Conservation (phyloP, 805 yeast genomes). For the Metschnikowia kofuensis region DNA sequence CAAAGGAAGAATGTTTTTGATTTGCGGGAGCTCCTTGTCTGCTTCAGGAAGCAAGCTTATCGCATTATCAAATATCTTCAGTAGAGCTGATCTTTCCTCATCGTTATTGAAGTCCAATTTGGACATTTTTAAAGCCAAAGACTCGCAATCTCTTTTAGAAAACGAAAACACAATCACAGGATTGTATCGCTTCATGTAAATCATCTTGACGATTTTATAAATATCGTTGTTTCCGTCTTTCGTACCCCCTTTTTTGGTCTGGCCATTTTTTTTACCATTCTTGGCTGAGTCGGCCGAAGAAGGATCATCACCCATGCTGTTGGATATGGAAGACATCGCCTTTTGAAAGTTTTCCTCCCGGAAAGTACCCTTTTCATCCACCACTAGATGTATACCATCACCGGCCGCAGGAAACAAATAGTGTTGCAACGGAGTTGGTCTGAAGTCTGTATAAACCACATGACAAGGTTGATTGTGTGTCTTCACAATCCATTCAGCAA, state of each 20-base stretch:
- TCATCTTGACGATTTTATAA: slow-evolving; percentile 95
- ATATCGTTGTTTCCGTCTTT: slow-evolving; percentile 80
- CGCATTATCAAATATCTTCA: slow-evolving; percentile 89
- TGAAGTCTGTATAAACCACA: slow-evolving; percentile 96
- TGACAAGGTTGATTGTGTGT: slow-evolving; percentile 97
- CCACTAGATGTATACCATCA: slow-evolving; percentile 95
- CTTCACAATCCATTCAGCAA: slow-evolving; percentile 97
- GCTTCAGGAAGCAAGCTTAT: slow-evolving; percentile 82
- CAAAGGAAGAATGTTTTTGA: slow-evolving; percentile 84
- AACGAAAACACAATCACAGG: slow-evolving; percentile 99
- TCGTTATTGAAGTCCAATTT: slow-evolving; percentile 91
- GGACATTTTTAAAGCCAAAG: slow-evolving; percentile 91
- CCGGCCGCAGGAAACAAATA: slow-evolving; percentile 98
- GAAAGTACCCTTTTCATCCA: slow-evolving; percentile 93
- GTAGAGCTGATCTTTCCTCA: slow-evolving; percentile 88
- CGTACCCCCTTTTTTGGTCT: slow-evolving; percentile 83
- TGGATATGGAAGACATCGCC: slow-evolving; percentile 93
- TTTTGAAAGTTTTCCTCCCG: slow-evolving; percentile 97
- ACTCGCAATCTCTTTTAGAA: slow-evolving; percentile 94
- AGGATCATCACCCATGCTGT: slow-evolving; percentile 82
- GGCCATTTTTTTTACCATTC: slow-evolving; percentile 70
- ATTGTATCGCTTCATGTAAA: slow-evolving; percentile 92
- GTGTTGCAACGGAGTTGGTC: slow-evolving; percentile 98
- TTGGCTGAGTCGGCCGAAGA: slow-evolving; percentile 44
- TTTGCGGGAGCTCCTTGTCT: slow-evolving; percentile 92